A percentile compares a stretch with the other conserved stretches of the same genome.
These are phyloP conservation scores for Luvunga scandens DNA, from an alignment of 345 rosid species.

Conservation along the genomic window DNA sequence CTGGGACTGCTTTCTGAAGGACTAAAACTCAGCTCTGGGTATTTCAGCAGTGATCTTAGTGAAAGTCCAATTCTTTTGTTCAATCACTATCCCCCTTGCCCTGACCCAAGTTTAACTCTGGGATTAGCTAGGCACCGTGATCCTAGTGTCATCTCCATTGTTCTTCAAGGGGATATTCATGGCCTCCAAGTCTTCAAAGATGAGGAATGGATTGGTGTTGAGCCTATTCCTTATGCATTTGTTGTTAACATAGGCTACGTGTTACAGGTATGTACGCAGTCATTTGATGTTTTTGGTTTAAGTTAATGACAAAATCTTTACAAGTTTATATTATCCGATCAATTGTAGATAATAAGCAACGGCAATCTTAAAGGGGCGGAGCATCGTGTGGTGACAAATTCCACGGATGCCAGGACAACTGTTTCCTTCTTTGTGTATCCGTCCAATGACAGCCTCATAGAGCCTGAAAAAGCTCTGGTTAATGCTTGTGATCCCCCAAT, in stretches of 20 bases:
- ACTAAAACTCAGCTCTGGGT: neutral
- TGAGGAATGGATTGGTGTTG: slow-evolving; percentile 26
- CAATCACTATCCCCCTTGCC: slow-evolving; percentile 21
- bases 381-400: slow-evolving; percentile 33
- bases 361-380: slow-evolving; percentile 30
- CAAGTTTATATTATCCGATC: neutral
- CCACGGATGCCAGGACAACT: slow-evolving; percentile 25
- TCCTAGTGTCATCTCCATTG: slow-evolving; percentile 14
- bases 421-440: slow-evolving; percentile 25
- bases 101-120: slow-evolving; percentile 22
- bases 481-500: slow-evolving; percentile 13
- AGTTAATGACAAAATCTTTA: neutral
- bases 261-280: slow-evolving; percentile 7
- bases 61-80: neutral
- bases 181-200: slow-evolving; percentile 29
- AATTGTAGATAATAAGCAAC: slow-evolving; percentile 28
- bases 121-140: slow-evolving; percentile 23
- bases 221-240: slow-evolving; percentile 31
- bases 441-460: slow-evolving; percentile 14
- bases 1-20: slow-evolving; percentile 23
- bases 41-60: neutral
- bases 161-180: slow-evolving; percentile 19
- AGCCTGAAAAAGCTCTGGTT: slow-evolving; percentile 23
- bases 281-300: neutral
- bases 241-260: slow-evolving; percentile 29